Base-by-base conservation (phyloP, 345 rosid species). In the Chamaenerion angustifolium region DNA sequence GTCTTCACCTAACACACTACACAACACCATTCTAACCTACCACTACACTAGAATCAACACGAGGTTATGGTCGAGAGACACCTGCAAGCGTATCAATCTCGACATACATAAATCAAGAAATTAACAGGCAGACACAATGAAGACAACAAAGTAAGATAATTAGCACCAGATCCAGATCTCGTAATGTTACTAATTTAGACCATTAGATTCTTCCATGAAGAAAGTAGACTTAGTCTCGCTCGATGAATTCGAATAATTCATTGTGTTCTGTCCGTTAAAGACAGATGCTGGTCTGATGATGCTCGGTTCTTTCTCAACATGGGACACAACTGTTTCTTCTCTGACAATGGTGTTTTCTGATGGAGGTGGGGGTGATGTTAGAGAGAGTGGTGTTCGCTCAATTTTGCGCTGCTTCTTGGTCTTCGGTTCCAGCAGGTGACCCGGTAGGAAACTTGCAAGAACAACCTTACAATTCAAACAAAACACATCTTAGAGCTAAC, bases 361-460 rank as follows among this genome's bases (percentile, higher is more conserved):
- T n/a, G 25, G 25, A 44, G 69, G 50, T 14, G 68, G 31, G 13
- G 54, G 47, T 21, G 75, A 75, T 23, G 80, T 71, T 40, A 72
- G 55, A 10, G 55, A 55, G 16, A 79, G 65, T 10, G 64, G 56
- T 52, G 68, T 56, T 51, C 61, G 71, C 9, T 60, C 37, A 7
- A 31, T 4, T 8, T 31, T 66, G 61, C 60, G 66, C 65, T 71
- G 92, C 68, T 75, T 86, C 76, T 77, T 81, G 14, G 76, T 80
- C 67, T 75, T 80, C 37, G 73, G 86, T 48, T 76, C 81, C 66
- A 60, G 88, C 70, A 72, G 86, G 45, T 85, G 84, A 57, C 90
- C 92, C 2, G 73, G 78, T 48, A 77, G 47, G 58, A 90, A 86
- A 64, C 81, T 86, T 50, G 86, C 95, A 19, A 86, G 73, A 21